A percentile compares a stretch with the other conserved stretches of the same genome.
Evolutionary conservation across 2,329 filamentous ascomycete species (phyloP).

Genomic region (Cephalotrichum gorgonifer): DNA sequence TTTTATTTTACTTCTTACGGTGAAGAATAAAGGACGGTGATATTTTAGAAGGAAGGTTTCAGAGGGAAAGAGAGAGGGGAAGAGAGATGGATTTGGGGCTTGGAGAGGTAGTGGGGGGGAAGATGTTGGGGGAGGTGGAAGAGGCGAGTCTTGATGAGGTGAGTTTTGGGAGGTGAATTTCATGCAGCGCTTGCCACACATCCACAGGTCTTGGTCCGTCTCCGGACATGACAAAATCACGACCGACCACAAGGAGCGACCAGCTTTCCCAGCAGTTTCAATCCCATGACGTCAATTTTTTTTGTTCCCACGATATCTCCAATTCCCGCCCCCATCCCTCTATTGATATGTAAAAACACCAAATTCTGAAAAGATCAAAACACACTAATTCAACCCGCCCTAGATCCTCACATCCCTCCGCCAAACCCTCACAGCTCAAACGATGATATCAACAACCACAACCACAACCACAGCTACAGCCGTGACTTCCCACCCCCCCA

Average conservation of each 20-base stretch:
- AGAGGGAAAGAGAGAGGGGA: not conserved
- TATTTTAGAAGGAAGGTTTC: not conserved
- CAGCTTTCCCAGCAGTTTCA: not conserved
- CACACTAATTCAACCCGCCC: constrained; percentile 1
- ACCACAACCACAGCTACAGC: constrained; percentile 8
- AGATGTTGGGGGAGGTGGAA: constrained; percentile 44
- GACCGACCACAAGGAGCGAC: not conserved
- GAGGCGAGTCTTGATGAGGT: constrained; percentile 51
- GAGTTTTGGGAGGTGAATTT: constrained; percentile 13
- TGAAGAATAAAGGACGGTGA: not conserved
- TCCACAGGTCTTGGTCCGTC: not conserved
- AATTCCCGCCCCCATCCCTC: constrained; percentile 8
- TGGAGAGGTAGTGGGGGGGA: constrained; percentile 33
- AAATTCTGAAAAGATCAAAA: no score
- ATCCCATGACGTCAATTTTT: not conserved
- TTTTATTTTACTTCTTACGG: no score
- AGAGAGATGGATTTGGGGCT: constrained; percentile 20
- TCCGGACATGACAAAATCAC: not conserved
- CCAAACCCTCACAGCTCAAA: constrained; percentile 9
- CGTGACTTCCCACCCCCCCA: constrained; percentile 4
- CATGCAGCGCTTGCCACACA: not conserved
- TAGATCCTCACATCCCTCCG: constrained; percentile 17
- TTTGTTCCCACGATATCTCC: not conserved
- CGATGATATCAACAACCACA: constrained; percentile 9
- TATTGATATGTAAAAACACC: constrained; percentile 5